Base-by-base conservation (phyloP, 2,329 filamentous ascomycete genomes). In the Calycina herbarum region DNA sequence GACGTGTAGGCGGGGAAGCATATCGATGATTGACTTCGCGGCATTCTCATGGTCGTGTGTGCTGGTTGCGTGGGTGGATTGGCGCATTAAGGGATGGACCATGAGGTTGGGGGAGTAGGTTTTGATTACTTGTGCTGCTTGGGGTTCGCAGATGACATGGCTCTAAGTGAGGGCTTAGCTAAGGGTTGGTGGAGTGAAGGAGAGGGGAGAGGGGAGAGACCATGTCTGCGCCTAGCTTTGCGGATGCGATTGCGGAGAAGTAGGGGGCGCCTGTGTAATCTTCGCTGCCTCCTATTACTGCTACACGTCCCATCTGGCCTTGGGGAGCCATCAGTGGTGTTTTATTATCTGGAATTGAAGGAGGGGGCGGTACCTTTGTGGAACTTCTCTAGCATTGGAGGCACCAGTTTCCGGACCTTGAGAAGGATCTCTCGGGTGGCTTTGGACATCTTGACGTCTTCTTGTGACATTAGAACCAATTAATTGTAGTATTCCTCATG, bases 191-290 rank as follows among this genome's bases (percentile, higher is more conserved):
- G 15, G 62, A 17, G 29, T 56, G 38, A 29, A 27, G 61, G 42
- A 60, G 15, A 33, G 61, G 24, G 24, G 38, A 45, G 31, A 48
- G 33, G 35, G 51, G 29, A 59, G 79, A 64, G 82, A 94, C 93
- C 92, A 97, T 92, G 75, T 97, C 93, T 74, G 90, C 93, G 4
- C 94, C 95, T 65, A 98, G 81, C 74, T 91, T 88, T 58, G 95
- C 95, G 70, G 93, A 97, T 13, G 95, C 95, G 88, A 97, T 97
- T 70, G 94, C 94, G 24, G 94, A 97, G 80, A 99, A 99, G 81
- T 97, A 99, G 13, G 95, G 95, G 66, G 95, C 95, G 45, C 95
- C 95, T 1, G 95, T 97, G 77, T 98, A 99, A 79, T 98, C 94
- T 77, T 94, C 89, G 75, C 93, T 96, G 51, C 95, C 95, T 61